Evolutionary conservation across 139 green algal species (phyloP), one percentile per base, ranked within the genome.

Genomic region (Haematococcus lacustris): DNA sequence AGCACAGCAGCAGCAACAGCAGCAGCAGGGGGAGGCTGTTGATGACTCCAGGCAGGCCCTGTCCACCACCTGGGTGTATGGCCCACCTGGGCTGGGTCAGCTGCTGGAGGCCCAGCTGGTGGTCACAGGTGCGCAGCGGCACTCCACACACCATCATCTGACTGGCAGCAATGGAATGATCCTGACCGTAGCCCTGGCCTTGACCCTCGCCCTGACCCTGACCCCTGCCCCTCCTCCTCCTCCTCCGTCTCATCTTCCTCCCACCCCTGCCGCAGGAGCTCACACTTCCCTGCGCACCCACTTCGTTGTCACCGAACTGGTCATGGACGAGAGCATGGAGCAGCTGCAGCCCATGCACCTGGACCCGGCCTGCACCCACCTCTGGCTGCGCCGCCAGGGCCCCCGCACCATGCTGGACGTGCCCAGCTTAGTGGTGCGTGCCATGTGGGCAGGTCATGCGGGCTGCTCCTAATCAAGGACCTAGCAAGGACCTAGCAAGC

Each of bases 21-120:
- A 25, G 43, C 43, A 53, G 43, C 9, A 61, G 64, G 26, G 41
- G 66, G 6, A 51, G 35, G 34, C 4, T 32, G 61, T 41, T 32
- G 51, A 67, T 60, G 64, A 2, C 68, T 9, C 17, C 37, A 66
- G 51, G n/a, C 38, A 9, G 50, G 43, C 62, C 62, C 51, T 69
- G 40, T 28, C 66, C 7, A 28, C 60, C 3, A 70, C 80, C 17
- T 63, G 77, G 40, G 71, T 88, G 38, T 88, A 78, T 57, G 83
- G 79, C 1, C 83, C 83, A 2, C 77, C 77, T 32, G 80, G 80
- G 0, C 21, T 83, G 23, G 75, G 57, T 30, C 82, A 89, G 26
- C 81, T 91, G 62, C 62, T 87, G 43, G 63, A 70, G 2, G 86
- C 80, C 6, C 61, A 77, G 34, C 70, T 87, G 70, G 26, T 78